Evolutionary conservation across 257 asterid species (phyloP), one percentile per base, ranked within the genome.

Genomic region (Ehretia macrophylla): DNA sequence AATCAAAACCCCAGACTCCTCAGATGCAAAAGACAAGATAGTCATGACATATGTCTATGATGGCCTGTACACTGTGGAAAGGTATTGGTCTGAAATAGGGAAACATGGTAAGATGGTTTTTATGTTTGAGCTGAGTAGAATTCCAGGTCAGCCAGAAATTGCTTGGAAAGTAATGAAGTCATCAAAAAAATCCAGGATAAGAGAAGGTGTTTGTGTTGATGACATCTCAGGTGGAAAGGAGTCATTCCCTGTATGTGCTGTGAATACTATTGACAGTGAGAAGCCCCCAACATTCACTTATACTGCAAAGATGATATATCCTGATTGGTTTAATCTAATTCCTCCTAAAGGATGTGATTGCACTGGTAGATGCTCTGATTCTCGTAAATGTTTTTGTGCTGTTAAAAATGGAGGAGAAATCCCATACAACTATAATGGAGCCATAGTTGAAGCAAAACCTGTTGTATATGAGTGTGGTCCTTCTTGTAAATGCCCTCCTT

Each of bases 391-490:
- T 70, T 27, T 49, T 13, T 93, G 99, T 58, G 86, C 86, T 4
- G 62, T 22, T 4, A 76, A 59, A 68, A 89, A 89, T 27, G 95
- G 85, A 38, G 95, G 97, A 8, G 88, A 75, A 66, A 76, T 88
- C 39, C 98, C 98, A 4, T 92, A 77, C 74, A 92, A 89, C 56
- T 75, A 54, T 8, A 85, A 77, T 11, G 99, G 96, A 10, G 87
- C 94, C 44, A 68, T 93, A 32, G 92, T 86, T 14, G 94, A 85
- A 78, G 76, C 77, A 1, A 93, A 83, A 51, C 66, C 78, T n/a
- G 68, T 85, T 1, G 92, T 89, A 0, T 86, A 79, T 12, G 99
- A 93, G 63, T 93, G 99, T 57, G 97, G 99, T 12, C 97, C 97
- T 17, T 72, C 64, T 21, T 86, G 99, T 59, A 83, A 65, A 44